Conservation (phyloP, 306 rosid species). For the Rosa chinensis region DNA sequence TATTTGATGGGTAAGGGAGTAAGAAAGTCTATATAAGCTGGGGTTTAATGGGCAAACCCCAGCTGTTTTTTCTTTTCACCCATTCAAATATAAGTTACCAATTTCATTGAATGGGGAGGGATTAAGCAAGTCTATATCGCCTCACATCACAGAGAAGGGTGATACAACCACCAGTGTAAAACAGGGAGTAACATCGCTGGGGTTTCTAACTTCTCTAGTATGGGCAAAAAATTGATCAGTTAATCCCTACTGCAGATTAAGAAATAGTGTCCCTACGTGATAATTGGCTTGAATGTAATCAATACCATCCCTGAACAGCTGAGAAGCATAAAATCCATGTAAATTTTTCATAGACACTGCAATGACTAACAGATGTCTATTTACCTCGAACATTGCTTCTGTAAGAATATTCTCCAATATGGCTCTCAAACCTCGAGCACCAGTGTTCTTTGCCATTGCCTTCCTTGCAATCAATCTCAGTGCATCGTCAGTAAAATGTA, state of each 20-base stretch:
- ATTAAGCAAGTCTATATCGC: not conserved
- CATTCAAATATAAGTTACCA: not conserved
- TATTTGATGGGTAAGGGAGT: not conserved
- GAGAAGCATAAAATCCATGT: not conserved
- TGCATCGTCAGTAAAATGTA: slow-evolving; percentile 57
- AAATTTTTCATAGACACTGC: not conserved
- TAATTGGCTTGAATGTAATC: not conserved
- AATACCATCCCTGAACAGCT: not conserved
- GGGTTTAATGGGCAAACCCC: no score
- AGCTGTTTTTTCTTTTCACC: not conserved
- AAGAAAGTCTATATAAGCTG: not conserved
- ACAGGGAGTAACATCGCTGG: not conserved
- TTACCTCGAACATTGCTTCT: slow-evolving; percentile 81
- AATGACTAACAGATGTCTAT: not conserved
- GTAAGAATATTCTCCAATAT: slow-evolving; percentile 60
- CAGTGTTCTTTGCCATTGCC: slow-evolving; percentile 68
- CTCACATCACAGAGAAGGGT: not conserved
- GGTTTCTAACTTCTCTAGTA: not conserved
- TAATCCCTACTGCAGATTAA: not conserved
- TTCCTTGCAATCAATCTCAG: slow-evolving; percentile 64
- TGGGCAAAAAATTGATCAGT: not conserved
- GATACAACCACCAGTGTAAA: not conserved
- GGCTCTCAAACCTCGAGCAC: slow-evolving; percentile 75
- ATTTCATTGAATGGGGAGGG: not conserved
- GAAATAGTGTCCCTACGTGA: not conserved